Base-by-base conservation (phyloP, 2,329 filamentous ascomycete species). In the Trichoderma lentiforme region DNA sequence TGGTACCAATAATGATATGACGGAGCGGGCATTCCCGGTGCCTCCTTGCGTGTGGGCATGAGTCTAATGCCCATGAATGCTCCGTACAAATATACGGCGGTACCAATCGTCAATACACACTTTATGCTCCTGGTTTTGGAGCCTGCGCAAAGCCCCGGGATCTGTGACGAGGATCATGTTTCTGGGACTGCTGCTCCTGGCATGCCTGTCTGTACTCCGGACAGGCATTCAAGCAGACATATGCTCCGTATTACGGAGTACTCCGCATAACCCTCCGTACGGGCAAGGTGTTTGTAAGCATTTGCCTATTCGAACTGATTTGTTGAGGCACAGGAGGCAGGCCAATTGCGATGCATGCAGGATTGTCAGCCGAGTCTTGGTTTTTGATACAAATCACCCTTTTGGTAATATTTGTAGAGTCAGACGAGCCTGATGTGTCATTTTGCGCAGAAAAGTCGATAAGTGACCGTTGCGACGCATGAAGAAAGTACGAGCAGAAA, bases 381-480 rank as follows among this genome's bases (percentile, higher is more conserved):
- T 56, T 68, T 60, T 43, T 57, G 51, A 34, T 15, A 30, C 51
- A 32, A 43, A 56, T 47, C 65, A 53, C 65, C 36, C 26, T 26
- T 67, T 56, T 30, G 36, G 66, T 69, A 26, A 18, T 21, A 58
- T 63, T 36, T 18, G 21, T 18, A 63, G 24, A 71, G 60, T 65
- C 60, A 72, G 70, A 73, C 68, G 69, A 34, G 72, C 57, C 58
- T 74, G 73, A 75, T 72, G 53, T 73, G 43, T 74, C 72, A 74
- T 67, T 71, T 63, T 71, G 72, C 43, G 15, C 24, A 24, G 39
- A 28, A 56, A 56, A 70, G 60, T 62, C 67, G 74, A 74, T 53
- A 72, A 71, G 67, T 75, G 73, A 75, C 73, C 43, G 64, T 24
- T 67, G 51, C 51, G 58, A 62, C 56, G 57, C n/a, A 43, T n/a